Conservation (phyloP, 305 asterid genomes). For the Stenogyne calaminthoides region DNA sequence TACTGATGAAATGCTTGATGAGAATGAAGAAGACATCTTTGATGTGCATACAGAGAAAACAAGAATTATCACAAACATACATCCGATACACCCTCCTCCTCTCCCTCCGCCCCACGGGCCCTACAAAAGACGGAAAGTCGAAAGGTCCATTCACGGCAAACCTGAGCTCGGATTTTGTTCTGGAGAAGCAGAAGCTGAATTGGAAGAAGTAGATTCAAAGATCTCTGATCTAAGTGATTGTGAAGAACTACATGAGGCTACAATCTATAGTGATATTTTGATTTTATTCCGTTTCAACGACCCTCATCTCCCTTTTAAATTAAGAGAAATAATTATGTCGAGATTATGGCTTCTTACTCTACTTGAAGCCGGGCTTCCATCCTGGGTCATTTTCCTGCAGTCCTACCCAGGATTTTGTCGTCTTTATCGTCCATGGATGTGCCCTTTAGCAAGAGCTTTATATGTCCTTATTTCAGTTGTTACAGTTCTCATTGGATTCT, state of each 20-base stretch:
- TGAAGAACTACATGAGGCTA: constrained; percentile 48
- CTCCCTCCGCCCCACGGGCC: constrained; percentile 40
- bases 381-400: constrained; percentile 83
- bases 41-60: constrained; percentile 28
- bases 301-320: constrained; percentile 66
- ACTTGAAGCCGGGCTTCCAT: constrained; percentile 83
- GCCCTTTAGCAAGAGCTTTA: constrained; percentile 76
- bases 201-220: constrained; percentile 32
- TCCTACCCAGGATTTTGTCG: constrained; percentile 84
- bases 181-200: constrained; percentile 36
- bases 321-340: constrained; percentile 62
- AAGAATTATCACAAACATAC: constrained; percentile 27
- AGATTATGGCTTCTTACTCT: constrained; percentile 67
- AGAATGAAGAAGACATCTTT: constrained; percentile 34
- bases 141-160: constrained; percentile 32
- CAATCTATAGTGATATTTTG: constrained; percentile 59
- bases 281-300: constrained; percentile 64
- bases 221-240: constrained; percentile 39
- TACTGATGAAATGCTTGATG: constrained; percentile 26
- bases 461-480: constrained; percentile 65
- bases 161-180: constrained; percentile 34
- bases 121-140: constrained; percentile 54
- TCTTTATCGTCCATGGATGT: constrained; percentile 93
- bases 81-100: constrained; percentile 40
- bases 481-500: constrained; percentile 86